Base-by-base conservation (phyloP, 2,329 filamentous ascomycete species). In the Alternaria sp. region DNA sequence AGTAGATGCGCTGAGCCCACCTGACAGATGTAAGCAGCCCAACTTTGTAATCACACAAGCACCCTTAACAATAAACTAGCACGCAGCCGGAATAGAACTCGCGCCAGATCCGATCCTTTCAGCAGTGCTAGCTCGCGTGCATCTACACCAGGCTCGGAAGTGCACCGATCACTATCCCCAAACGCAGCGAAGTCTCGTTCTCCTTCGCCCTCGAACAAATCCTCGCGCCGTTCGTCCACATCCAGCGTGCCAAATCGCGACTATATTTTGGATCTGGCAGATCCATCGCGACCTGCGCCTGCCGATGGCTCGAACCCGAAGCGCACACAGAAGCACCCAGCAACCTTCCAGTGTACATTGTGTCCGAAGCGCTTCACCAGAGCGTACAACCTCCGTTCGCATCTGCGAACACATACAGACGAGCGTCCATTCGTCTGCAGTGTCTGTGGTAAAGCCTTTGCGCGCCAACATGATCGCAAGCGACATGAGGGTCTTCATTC, bases 351-450 rank as follows among this genome's bases (percentile, higher is more conserved):
- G 74, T 99, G 95, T 77, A 91, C 81, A 9, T 82, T 98, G 8
- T 99, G 95, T 70, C 93, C 95, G 0, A 99, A 99, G 78, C 88
- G 92, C 14, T 99, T 99, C 74, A 99, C 95, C 0, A 87, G 95
- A 56, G 95, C 95, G 0, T 99, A 99, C 80, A 99, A 99, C 72
- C 81, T 99, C 54, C 91, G 95, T 13, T 98, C 94, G 41, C 95
- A 99, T 80, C 80, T 98, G 59, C 90, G 95, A 45, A 99, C 95
- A 0, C 95, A 99, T 74, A 99, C 95, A 0, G 95, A 99, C 72
- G 95, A 99, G 81, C 87, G 95, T 46, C 95, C 95, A 0, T 99
- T 98, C 72, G 94, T 98, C 3, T 99, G 95, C 74, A 97, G 92
- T 0, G 92, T 98, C 8, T 99, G 95, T 69, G 92, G 92, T 51